These are phyloP conservation scores for Dendrobium catenatum DNA, from an alignment of 106 monocot species.

Conservation along the genomic window DNA sequence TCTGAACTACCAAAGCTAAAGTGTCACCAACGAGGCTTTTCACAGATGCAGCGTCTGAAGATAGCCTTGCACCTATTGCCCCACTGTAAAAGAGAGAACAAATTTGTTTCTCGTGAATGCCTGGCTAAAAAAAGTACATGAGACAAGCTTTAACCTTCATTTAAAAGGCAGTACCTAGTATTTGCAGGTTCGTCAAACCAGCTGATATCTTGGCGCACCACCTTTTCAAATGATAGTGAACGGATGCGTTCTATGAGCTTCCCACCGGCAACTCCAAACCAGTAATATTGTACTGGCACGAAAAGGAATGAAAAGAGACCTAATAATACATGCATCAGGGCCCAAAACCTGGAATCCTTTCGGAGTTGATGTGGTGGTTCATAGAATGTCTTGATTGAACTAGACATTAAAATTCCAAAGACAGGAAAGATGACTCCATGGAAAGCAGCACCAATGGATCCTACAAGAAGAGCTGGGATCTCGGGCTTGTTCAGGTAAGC, in stretches of 20 bases:
- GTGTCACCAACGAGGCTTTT: constrained; percentile 56
- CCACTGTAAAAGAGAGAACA: constrained; percentile 34
- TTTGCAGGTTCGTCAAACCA: constrained; percentile 75
- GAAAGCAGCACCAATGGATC: constrained; percentile 33
- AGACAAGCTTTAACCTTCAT: background rate
- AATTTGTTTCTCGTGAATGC: background rate
- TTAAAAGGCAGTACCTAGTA: constrained; percentile 36
- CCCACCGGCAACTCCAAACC: constrained; percentile 60
- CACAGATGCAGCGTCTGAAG: constrained; percentile 56
- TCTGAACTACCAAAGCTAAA: constrained; percentile 35
- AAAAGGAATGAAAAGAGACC: constrained; percentile 21
- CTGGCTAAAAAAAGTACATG: background rate
- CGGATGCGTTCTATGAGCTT: constrained; percentile 55
- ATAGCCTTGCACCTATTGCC: constrained; percentile 53
- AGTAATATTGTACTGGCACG: constrained; percentile 36
- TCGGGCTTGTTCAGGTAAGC: constrained; percentile 67
- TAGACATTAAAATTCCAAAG: constrained; percentile 56
- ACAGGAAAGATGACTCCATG: constrained; percentile 48
- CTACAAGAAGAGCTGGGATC: constrained; percentile 39
- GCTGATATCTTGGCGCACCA: constrained; percentile 59
- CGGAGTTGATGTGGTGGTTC: constrained; percentile 36
- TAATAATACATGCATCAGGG: constrained; percentile 36
- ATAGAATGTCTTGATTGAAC: constrained; percentile 53
- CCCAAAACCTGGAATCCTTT: constrained; percentile 58
- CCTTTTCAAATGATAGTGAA: constrained; percentile 42